phyloP scores from a whole-genome alignment of 2,329 filamentous ascomycete genomes.

The Ophiostoma pallidulum region DNA sequence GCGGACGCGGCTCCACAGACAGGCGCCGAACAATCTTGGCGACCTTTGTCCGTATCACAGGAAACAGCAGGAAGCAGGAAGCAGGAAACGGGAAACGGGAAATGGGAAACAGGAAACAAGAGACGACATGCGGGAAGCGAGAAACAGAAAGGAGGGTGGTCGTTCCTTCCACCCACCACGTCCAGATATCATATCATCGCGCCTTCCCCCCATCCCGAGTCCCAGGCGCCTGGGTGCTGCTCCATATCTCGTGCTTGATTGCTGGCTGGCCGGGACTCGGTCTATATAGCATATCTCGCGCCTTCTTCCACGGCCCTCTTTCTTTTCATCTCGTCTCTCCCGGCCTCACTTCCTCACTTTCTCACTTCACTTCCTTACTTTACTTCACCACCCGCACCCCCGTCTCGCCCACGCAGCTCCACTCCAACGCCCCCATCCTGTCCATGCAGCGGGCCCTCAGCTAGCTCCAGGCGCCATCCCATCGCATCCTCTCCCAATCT shows the following conservation, averaged over 20 bases:
- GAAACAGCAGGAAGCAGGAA: no score
- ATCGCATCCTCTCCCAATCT: not conserved
- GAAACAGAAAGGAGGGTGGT: constrained; percentile 10
- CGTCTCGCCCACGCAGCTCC: not conserved
- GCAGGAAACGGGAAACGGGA: no score
- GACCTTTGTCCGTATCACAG: not conserved
- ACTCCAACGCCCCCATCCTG: not conserved
- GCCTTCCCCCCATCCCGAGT: constrained; percentile 3
- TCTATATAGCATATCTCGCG: constrained; percentile 6
- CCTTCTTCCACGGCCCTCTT: constrained; percentile 1
- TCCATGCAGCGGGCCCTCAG: not conserved
- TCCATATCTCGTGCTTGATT: constrained; percentile 7
- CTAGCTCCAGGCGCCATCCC: not conserved
- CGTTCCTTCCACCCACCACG: constrained; percentile 1
- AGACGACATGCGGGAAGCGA: no score
- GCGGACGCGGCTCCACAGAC: constrained; percentile 2
- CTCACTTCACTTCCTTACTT: not conserved
- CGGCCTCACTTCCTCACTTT: not conserved
- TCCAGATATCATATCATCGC: constrained; percentile 6
- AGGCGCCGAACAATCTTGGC: constrained; percentile 9
- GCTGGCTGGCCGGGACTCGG: not conserved
- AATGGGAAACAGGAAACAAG: no score
- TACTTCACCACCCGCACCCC: not conserved
- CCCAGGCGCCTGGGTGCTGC: constrained; percentile 6
- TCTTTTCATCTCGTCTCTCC: not conserved